phyloP scores from a whole-genome alignment of 73 alveolate genomes.

The Uronychia binucleata region DNA sequence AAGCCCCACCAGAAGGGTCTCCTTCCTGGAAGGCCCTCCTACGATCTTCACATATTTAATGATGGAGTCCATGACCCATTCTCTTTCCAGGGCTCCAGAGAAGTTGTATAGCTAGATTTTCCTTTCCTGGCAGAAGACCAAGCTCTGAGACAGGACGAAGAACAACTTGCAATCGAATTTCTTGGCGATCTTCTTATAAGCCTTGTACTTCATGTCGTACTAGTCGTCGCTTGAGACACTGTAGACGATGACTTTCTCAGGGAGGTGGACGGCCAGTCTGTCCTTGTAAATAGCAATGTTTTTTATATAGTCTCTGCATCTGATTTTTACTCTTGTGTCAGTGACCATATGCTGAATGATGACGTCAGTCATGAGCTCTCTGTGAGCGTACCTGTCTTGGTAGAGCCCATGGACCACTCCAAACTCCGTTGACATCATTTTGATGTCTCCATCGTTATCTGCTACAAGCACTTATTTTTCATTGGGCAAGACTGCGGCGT shows the following conservation, averaged over 20 bases:
- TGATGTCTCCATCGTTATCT: conserved; percentile 57
- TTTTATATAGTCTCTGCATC: conserved; percentile 87
- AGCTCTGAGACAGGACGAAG: conserved; percentile 76
- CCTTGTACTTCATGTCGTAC: conserved; percentile 88
- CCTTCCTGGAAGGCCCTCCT: conserved; percentile 98
- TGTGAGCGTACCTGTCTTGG: conserved; percentile 87
- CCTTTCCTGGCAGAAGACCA: conserved; percentile 72
- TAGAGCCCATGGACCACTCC: conserved; percentile 82
- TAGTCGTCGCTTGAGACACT: conserved; percentile 79
- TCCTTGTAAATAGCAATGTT: conserved; percentile 91
- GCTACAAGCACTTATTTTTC: conserved; percentile 48
- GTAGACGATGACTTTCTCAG: conserved; percentile 83
- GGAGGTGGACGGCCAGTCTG: conserved; percentile 90
- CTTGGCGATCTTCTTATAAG: conserved; percentile 67
- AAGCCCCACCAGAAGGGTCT: conserved; percentile 91
- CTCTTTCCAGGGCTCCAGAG: conserved; percentile 90
- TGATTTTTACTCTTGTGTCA: conserved; percentile 85
- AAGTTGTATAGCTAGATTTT: conserved; percentile 72
- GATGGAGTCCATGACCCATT: conserved; percentile 94
- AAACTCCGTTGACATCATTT: conserved; percentile 62
- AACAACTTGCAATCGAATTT: conserved; percentile 78
- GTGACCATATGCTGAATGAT: conserved; percentile 91
- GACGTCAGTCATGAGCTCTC: conserved; percentile 94
- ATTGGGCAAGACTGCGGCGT: conserved; percentile 54
- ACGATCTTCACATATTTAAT: conserved; percentile 88